These are phyloP conservation scores for Petunia axillaris DNA, from an alignment of 257 asterid species.

Conservation along the genomic window DNA sequence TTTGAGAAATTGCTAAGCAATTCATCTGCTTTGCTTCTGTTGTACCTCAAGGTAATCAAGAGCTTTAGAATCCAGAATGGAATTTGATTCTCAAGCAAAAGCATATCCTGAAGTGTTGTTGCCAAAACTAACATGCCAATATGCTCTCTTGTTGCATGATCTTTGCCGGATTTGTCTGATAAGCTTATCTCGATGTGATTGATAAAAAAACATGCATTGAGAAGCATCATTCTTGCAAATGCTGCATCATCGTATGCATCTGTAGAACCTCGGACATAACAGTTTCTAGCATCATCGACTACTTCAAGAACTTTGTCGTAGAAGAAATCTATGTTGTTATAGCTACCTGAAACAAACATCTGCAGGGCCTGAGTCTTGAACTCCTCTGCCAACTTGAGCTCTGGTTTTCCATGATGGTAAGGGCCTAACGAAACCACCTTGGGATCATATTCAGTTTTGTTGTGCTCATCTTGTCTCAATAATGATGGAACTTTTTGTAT, in stretches of 20 bases:
- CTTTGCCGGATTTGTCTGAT: no score
- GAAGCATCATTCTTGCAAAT: constrained; percentile 34
- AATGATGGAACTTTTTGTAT: constrained; percentile 25
- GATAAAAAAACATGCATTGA: neutral
- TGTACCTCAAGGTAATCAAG: neutral
- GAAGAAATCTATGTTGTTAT: constrained; percentile 8
- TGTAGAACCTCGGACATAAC: constrained; percentile 14
- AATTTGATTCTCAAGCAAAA: no score
- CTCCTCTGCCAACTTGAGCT: constrained; percentile 29
- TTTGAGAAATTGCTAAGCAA: neutral
- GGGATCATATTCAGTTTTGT: constrained; percentile 17
- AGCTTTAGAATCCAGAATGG: no score
- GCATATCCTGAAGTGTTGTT: neutral
- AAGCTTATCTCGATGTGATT: neutral
- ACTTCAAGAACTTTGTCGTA: constrained; percentile 24
- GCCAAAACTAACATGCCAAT: neutral
- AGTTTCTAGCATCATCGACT: constrained; percentile 23
- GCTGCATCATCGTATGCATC: constrained; percentile 4
- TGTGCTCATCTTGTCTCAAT: constrained; percentile 7
- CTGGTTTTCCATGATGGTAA: constrained; percentile 32
- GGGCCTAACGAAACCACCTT: constrained; percentile 36
- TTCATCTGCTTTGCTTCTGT: neutral
- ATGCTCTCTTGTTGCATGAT: no score
- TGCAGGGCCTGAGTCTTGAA: constrained; percentile 27
- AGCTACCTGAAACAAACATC: constrained; percentile 16